These are phyloP conservation scores for Ramalina intermedia DNA, from an alignment of 495 filamentous ascomycete genomes.

Conservation along the genomic window DNA sequence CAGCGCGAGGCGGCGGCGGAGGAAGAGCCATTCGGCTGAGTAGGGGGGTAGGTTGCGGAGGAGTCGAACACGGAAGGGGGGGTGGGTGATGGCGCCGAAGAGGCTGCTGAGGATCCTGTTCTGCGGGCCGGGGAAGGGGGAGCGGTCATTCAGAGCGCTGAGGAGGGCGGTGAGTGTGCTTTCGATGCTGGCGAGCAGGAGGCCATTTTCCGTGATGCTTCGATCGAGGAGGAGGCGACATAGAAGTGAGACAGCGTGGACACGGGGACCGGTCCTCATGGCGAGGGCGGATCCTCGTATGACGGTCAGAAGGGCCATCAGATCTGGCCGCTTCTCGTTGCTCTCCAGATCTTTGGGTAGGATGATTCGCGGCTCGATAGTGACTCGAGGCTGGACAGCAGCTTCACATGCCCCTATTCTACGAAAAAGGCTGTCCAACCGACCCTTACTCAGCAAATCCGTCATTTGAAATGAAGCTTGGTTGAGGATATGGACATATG, in stretches of 20 bases:
- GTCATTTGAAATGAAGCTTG: constrained; percentile 4
- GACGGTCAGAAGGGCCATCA: not conserved
- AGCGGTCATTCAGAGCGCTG: constrained; percentile 19
- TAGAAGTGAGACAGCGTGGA: constrained; percentile 5
- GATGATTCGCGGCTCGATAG: constrained; percentile 1
- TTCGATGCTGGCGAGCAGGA: constrained; percentile 30
- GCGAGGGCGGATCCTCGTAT: not conserved
- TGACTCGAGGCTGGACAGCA: constrained; percentile 8
- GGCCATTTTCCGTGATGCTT: constrained; percentile 28
- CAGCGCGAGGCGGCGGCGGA: constrained; percentile 60
- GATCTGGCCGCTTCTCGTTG: not conserved
- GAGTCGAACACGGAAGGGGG: constrained; percentile 41
- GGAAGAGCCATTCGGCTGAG: constrained; percentile 37
- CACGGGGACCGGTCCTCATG: constrained; percentile 1
- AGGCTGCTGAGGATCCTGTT: constrained; percentile 31
- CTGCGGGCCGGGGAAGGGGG: not conserved
- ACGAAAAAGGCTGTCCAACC: constrained; percentile 10
- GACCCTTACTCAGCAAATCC: constrained; percentile 1
- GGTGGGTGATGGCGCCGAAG: constrained; percentile 32
- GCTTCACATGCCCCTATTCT: constrained; percentile 10
- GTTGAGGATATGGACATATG: constrained; percentile 43
- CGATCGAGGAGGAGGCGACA: constrained; percentile 48
- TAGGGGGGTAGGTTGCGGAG: constrained; percentile 43
- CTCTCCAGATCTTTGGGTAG: not conserved
- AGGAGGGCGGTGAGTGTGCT: constrained; percentile 29